Base-by-base conservation (phyloP, 495 filamentous ascomycete genomes). In the Aspergillus sclerotioniger region DNA sequence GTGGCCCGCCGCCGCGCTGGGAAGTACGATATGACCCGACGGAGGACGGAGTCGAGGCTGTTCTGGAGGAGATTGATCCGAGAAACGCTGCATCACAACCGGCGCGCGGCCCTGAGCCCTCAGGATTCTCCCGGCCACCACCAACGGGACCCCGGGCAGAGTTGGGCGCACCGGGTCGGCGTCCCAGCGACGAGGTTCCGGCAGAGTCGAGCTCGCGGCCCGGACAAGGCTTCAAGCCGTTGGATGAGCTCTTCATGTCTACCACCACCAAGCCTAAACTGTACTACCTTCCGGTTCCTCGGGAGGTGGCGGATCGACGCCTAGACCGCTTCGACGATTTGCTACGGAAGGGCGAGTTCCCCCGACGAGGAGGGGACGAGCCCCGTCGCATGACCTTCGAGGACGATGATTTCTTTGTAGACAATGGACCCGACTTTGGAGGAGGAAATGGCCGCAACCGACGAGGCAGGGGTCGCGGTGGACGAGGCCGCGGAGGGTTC, bases 321-420 rank as follows among this genome's bases (percentile, higher is more conserved):
- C 74, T 92, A 17, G 84, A 86, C 48, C 79, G 79, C 45, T 82
- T 96, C 58, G 81, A 75, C 57, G 71, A 67, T 61, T 67, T 80
- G 74, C 76, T 63, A 58, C 70, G 55, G 25, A 77, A 84, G 73
- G 65, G 80, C 63, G 44, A 75, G 65, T 67, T 71, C 60, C 58
- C 67, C 58, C 67, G 74, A 44, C 62, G 77, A 68, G 74, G 83
- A 28, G 84, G 84, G 37, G 84, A 84, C 43, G 84, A 90, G 21
- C 85, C 85, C 69, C 82, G 88, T 50, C 79, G 89, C 31, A 93
- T 88, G 68, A 87, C 85, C 0, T 96, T 96, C 64, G 90, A 95
- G 73, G 78, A 88, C 54, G 82, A 78, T 0, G 83, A 87, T 58
- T 45, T 69, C 0, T 80, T 96, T 46, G 88, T 95, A 47, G 90